Conservation (phyloP, 331 rosid genomes). For the Stylosanthes scabra region DNA sequence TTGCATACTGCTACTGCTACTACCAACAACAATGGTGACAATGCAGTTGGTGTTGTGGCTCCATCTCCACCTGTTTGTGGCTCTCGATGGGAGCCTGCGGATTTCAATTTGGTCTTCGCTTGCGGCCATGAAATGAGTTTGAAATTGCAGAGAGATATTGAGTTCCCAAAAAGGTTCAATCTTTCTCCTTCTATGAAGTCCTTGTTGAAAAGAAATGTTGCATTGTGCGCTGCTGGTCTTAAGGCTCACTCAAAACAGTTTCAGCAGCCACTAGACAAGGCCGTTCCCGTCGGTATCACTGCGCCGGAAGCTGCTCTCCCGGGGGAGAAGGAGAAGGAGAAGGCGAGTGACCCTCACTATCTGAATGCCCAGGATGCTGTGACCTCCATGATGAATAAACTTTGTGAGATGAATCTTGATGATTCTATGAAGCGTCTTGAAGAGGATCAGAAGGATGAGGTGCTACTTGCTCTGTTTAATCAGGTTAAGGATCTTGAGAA, state of each 20-base stretch:
- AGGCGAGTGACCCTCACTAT: conserved; percentile 48
- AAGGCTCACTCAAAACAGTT: conserved; percentile 64
- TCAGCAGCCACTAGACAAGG: conserved; percentile 41
- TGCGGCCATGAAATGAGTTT: conserved; percentile 47
- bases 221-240: conserved; percentile 72
- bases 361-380: conserved; percentile 57
- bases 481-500: conserved; percentile 76
- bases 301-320: conserved; percentile 45
- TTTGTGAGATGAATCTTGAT: conserved; percentile 67
- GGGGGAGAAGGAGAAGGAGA: conserved; percentile 33
- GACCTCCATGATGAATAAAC: conserved; percentile 66
- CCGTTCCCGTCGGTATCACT: conserved; percentile 18
- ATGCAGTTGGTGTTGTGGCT: conserved; percentile 25
- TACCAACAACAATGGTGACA: conserved; percentile 26
- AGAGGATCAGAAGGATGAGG: conserved; percentile 75
- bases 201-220: conserved; percentile 71
- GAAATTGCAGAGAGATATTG: conserved; percentile 65
- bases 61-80: conserved; percentile 51
- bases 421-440: conserved; percentile 58
- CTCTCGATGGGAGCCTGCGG: conserved; percentile 61
- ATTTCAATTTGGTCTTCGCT: conserved; percentile 53
- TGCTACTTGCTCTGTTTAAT: conserved; percentile 58
- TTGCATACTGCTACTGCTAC: conserved; percentile 35
- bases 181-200: conserved; percentile 75
- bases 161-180: conserved; percentile 71